Evolutionary conservation across 2,329 filamentous ascomycete species (phyloP).

Genomic region (Hymenoscyphus linearis): DNA sequence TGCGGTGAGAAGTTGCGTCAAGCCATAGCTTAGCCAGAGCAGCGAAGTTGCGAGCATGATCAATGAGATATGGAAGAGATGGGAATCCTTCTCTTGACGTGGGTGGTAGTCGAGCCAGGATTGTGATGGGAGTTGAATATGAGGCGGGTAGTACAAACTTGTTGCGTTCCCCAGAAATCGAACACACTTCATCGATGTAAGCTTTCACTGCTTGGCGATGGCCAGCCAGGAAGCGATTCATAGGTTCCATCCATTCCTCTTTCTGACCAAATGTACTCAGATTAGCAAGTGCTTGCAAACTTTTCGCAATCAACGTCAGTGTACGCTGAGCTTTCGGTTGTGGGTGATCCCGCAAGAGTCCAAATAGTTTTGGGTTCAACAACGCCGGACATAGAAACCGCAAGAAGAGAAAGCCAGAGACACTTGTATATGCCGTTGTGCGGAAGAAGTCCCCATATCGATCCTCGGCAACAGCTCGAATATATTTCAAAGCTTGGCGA

Average conservation of each 20-base stretch:
- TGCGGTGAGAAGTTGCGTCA: slow-evolving; percentile 39
- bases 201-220: slow-evolving; percentile 77
- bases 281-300: slow-evolving; percentile 84
- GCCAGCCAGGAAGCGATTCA: slow-evolving; percentile 79
- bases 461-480: slow-evolving; percentile 87
- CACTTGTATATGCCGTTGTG: slow-evolving; percentile 86
- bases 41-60: slow-evolving; percentile 80
- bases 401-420: slow-evolving; percentile 90
- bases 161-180: slow-evolving; percentile 68
- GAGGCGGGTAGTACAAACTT: slow-evolving; percentile 66
- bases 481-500: slow-evolving; percentile 80
- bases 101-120: slow-evolving; percentile 73
- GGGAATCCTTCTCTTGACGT: slow-evolving; percentile 88
- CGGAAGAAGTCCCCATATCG: slow-evolving; percentile 89
- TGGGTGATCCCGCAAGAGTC: slow-evolving; percentile 76
- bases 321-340: slow-evolving; percentile 78
- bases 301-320: slow-evolving; percentile 87
- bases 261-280: slow-evolving; percentile 88
- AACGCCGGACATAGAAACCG: slow-evolving; percentile 97
- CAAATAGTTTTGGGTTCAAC: slow-evolving; percentile 89
- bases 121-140: slow-evolving; percentile 89
- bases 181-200: slow-evolving; percentile 82
- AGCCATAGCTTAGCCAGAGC: slow-evolving; percentile 78
- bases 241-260: slow-evolving; percentile 98
- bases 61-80: slow-evolving; percentile 86